A percentile compares a stretch with the other conserved stretches of the same genome.
Evolutionary conservation across 2,329 filamentous ascomycete genomes (phyloP).

Genomic region (Penicillium psychrosexuale): DNA sequence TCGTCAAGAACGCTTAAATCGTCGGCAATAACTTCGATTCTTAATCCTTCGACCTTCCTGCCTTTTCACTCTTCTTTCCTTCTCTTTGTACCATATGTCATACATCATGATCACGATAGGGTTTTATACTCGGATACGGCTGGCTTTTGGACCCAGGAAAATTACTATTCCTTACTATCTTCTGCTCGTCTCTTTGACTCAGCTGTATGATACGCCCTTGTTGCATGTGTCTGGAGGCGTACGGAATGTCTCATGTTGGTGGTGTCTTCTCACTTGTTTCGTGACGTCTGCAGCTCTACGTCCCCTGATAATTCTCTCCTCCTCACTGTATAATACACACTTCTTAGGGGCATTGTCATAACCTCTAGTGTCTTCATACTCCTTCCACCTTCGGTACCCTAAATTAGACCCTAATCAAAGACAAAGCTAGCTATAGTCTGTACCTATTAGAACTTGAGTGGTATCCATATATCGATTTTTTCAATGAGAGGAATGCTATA

Average conservation of each 20-base stretch:
- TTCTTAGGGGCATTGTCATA: slow-evolving; percentile 8
- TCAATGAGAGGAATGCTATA: slow-evolving; percentile 9
- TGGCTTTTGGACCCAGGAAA: slow-evolving; percentile 23
- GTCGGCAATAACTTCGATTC: slow-evolving; percentile 6
- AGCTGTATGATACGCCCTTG: slow-evolving; percentile 35
- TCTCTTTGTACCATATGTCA: slow-evolving; percentile 38
- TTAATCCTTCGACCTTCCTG: slow-evolving; percentile 2
- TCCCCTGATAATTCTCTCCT: slow-evolving; percentile 31
- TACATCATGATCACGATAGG: slow-evolving; percentile 29
- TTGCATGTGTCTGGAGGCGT: slow-evolving; percentile 32
- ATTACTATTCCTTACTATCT: slow-evolving; percentile 21
- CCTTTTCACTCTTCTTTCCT: slow-evolving; percentile 11
- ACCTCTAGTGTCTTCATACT: slow-evolving; percentile 14
- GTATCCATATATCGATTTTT: not conserved
- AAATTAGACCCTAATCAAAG: not conserved
- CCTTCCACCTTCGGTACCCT: not conserved
- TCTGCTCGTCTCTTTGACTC: slow-evolving; percentile 28
- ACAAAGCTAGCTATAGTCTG: not conserved
- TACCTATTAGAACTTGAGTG: not conserved
- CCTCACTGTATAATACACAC: slow-evolving; percentile 34
- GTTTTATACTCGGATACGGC: slow-evolving; percentile 22
- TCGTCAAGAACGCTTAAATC: slow-evolving; percentile 72
- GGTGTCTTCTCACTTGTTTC: slow-evolving; percentile 20
- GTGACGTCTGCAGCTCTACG: slow-evolving; percentile 11
- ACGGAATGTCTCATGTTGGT: slow-evolving; percentile 28